A percentile compares a stretch with the other conserved stretches of the same genome.
phyloP scores from a whole-genome alignment of 305 asterid genomes.

The Fraxinus velutina region DNA sequence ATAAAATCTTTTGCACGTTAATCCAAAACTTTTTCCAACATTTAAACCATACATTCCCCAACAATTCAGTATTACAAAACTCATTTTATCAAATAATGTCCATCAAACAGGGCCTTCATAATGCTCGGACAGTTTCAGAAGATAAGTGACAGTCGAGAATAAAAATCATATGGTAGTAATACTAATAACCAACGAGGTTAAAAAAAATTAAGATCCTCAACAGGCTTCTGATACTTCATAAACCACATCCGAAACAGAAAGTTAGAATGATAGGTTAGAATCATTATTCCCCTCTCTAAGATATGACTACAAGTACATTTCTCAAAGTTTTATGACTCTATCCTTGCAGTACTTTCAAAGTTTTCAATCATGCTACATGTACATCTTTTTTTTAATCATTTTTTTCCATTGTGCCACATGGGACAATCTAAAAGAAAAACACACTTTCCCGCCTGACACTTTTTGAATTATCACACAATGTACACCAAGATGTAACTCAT shows the following conservation, averaged over 20 bases:
- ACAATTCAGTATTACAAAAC: not conserved
- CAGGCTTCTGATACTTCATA: not conserved
- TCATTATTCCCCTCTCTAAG: not conserved
- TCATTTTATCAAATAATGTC: not conserved
- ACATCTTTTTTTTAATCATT: too few species aligned
- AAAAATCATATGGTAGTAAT: not conserved
- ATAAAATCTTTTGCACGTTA: not conserved
- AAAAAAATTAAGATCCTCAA: not conserved
- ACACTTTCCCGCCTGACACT: not conserved
- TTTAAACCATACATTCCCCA: not conserved
- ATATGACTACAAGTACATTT: not conserved
- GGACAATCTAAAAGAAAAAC: too few species aligned
- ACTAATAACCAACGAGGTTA: not conserved
- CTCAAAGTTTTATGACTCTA: not conserved
- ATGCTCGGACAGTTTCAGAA: not conserved
- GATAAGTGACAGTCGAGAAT: not conserved
- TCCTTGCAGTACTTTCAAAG: not conserved
- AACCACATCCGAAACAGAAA: not conserved
- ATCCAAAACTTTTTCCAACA: not conserved
- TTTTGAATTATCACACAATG: not conserved
- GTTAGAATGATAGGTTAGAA: not conserved
- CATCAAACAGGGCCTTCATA: not conserved
- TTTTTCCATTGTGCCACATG: not conserved
- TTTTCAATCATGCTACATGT: not conserved
- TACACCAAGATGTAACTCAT: not conserved